Conservation (phyloP, 257 asterid species). For the Lavandula angustifolia region DNA sequence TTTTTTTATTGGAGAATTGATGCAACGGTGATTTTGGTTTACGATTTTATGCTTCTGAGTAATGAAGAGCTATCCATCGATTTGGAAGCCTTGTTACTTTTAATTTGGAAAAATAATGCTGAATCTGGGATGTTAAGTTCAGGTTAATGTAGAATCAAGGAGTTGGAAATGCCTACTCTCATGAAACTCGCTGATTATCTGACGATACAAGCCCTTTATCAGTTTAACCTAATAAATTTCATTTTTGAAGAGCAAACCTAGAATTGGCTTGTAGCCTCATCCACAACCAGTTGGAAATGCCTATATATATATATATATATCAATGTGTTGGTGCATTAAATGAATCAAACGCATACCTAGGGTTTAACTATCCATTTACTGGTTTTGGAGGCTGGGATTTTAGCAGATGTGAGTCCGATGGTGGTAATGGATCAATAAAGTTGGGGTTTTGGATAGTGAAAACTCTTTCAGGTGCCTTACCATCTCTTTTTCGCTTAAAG, state of each 20-base stretch:
- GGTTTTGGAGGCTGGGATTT: neutral
- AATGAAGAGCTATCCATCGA: neutral
- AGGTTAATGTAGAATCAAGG: neutral
- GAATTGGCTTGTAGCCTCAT: slow-evolving; percentile 9
- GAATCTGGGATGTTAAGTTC: slow-evolving; percentile 3
- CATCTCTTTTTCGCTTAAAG: neutral
- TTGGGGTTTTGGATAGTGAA: slow-evolving; percentile 16
- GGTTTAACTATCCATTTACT: neutral
- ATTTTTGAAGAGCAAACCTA: slow-evolving; percentile 7
- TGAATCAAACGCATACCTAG: neutral
- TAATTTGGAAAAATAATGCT: neutral
- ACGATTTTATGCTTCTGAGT: neutral
- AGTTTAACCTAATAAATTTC: neutral
- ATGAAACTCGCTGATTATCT: neutral
- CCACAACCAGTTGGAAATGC: too few species aligned
- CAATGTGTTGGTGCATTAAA: neutral
- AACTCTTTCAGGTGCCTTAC: neutral
- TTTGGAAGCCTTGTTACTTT: slow-evolving; percentile 2
- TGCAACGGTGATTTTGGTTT: neutral
- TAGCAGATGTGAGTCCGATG: too few species aligned
- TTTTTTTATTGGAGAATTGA: neutral
- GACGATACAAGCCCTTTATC: neutral
- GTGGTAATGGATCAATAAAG: slow-evolving; percentile 3
- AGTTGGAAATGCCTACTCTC: neutral
- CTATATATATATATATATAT: too few species aligned